Percentiles rank a stretch among this genome's conserved stretches.
phyloP scores from a whole-genome alignment of 1,284 basidiomycete genomes.

The Irpex rosettiformis region DNA sequence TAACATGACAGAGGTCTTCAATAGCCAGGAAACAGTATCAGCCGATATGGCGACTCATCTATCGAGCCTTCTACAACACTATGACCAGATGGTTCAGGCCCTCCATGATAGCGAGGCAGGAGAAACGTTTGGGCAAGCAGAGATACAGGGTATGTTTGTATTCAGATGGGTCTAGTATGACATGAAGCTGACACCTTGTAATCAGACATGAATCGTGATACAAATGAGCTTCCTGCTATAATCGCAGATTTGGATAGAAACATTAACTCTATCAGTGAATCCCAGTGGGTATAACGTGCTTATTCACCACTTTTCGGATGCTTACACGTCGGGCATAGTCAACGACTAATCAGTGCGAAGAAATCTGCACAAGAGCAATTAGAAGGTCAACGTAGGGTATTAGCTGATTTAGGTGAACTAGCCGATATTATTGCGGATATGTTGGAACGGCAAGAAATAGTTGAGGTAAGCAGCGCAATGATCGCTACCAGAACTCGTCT shows the following conservation, averaged over 20 bases:
- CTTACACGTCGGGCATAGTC: conserved; percentile 32
- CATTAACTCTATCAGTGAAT: conserved; percentile 44
- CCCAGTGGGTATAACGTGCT: conserved; percentile 44
- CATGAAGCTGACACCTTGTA: background rate
- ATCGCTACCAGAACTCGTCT: background rate
- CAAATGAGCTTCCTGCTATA: conserved; percentile 68
- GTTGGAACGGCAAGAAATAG: conserved; percentile 59
- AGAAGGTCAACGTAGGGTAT: conserved; percentile 40
- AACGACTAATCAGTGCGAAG: conserved; percentile 45
- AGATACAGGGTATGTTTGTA: conserved; percentile 52
- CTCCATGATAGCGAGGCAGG: conserved; percentile 64
- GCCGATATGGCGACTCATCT: conserved; percentile 68
- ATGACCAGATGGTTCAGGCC: conserved; percentile 67
- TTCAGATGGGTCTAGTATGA: background rate
- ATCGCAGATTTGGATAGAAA: conserved; percentile 66
- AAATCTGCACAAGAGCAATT: conserved; percentile 42
- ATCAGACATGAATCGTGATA: conserved; percentile 73
- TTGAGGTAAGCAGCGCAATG: conserved; percentile 47
- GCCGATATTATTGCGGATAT: conserved; percentile 76
- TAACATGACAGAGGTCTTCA: conserved; percentile 47
- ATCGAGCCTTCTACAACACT: conserved; percentile 68
- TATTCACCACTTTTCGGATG: background rate
- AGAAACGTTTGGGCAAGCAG: conserved; percentile 60
- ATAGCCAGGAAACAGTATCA: conserved; percentile 52
- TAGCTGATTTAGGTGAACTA: conserved; percentile 70